These are phyloP conservation scores for Scenedesmus sp. DNA, from an alignment of 163 green algal species.

Conservation along the genomic window DNA sequence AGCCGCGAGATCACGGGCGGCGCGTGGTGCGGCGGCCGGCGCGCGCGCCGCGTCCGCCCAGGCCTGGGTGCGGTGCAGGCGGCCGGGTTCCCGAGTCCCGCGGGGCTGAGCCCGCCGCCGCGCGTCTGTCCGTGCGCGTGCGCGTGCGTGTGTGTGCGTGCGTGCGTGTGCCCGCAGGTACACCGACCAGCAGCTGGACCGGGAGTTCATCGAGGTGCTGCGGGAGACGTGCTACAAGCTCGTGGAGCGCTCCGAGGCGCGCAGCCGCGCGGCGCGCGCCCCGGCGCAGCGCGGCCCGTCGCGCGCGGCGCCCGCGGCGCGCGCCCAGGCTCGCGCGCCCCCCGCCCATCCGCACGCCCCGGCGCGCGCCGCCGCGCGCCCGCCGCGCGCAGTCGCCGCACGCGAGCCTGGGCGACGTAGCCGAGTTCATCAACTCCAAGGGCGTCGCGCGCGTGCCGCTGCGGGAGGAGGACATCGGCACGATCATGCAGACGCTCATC, in stretches of 20 bases:
- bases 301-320: too few relatives aligned
- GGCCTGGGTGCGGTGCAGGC: too few relatives aligned
- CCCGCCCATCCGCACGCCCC: too few relatives aligned
- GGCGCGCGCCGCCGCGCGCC: too few relatives aligned
- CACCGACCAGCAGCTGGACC: conserved; percentile 86
- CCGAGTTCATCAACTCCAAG: conserved; percentile 70
- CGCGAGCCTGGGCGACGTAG: conserved; percentile 71
- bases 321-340: too few relatives aligned
- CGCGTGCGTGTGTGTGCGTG: not conserved
- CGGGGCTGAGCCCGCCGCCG: not conserved
- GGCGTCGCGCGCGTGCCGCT: conserved; percentile 78
- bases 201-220: conserved; percentile 85
- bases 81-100: too few relatives aligned
- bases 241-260: not conserved
- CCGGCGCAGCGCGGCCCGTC: too few relatives aligned
- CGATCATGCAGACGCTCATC: conserved; percentile 84
- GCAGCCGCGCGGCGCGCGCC: too few relatives aligned
- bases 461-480: conserved; percentile 78
- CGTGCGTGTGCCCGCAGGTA: conserved; percentile 71
- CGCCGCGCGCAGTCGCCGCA: conserved; percentile 34
- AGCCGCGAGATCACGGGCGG: conserved; percentile 92
- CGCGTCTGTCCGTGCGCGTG: not conserved
- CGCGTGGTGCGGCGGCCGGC: conserved; percentile 72
- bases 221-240: conserved; percentile 52
- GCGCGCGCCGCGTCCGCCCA: too few relatives aligned